Percentiles rank a stretch among this genome's conserved stretches.
Evolutionary conservation across 768 basidiomycete species (phyloP).

Genomic region (Gloeostereum incarnatum): DNA sequence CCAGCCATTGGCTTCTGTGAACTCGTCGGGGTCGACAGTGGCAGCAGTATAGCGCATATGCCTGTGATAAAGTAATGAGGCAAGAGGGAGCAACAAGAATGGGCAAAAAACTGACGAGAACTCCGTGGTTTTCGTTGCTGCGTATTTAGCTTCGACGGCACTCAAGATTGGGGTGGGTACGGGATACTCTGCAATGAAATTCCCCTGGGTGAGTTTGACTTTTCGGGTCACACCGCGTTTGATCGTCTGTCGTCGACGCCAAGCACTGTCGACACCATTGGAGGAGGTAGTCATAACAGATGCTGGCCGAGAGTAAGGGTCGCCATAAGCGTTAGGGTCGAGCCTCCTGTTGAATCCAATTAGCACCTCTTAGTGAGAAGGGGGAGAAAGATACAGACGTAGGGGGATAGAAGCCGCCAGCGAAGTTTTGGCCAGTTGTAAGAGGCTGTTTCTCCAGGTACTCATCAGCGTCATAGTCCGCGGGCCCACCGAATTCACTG

Average conservation of each 20-base stretch:
- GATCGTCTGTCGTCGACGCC: slow-evolving; percentile 58
- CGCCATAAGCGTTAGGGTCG: slow-evolving; percentile 56
- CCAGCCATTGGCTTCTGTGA: slow-evolving; percentile 71
- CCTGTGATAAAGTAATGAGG: slow-evolving; percentile 19
- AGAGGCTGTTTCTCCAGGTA: slow-evolving; percentile 71
- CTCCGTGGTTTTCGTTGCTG: slow-evolving; percentile 48
- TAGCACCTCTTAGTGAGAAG: slow-evolving; percentile 2
- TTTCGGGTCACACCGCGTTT: slow-evolving; percentile 66
- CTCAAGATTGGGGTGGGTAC: slow-evolving; percentile 59
- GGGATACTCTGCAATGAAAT: slow-evolving; percentile 63
- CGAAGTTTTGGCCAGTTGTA: slow-evolving; percentile 44
- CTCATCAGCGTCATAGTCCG: slow-evolving; percentile 54
- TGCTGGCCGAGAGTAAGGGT: slow-evolving; percentile 51
- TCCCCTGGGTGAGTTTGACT: slow-evolving; percentile 68
- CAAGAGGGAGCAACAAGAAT: background rate
- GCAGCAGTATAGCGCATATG: slow-evolving; percentile 96
- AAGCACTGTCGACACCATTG: slow-evolving; percentile 49
- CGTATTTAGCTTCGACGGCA: slow-evolving; percentile 57
- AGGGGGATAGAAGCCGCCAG: slow-evolving; percentile 69
- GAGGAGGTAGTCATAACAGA: slow-evolving; percentile 46
- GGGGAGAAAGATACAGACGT: slow-evolving; percentile 33
- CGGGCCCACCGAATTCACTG: slow-evolving; percentile 35
- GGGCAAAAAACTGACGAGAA: slow-evolving; percentile 45
- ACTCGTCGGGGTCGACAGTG: slow-evolving; percentile 88
- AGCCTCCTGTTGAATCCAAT: slow-evolving; percentile 21